Percentiles rank a stretch among this genome's conserved stretches.
These are phyloP conservation scores for Starmerella riodocensis DNA, from an alignment of 805 yeast species.

Conservation along the genomic window DNA sequence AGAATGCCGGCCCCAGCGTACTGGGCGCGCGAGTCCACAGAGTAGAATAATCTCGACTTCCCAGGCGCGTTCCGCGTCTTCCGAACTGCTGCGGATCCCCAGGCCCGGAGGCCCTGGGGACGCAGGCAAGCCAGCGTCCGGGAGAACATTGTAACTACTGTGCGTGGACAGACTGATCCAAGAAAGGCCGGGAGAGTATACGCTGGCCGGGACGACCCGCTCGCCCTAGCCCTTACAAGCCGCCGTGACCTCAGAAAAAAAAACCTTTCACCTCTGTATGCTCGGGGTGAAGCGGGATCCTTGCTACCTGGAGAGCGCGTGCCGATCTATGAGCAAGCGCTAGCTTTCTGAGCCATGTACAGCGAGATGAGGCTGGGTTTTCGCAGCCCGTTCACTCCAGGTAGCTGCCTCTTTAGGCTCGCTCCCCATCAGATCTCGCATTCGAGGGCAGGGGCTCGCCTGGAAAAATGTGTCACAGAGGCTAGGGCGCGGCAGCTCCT, in stretches of 20 bases:
- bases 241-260: too few species aligned
- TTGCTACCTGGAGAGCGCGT: too few species aligned
- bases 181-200: background rate
- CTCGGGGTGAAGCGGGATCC: too few species aligned
- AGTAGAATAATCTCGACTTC: constrained; percentile 14
- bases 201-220: too few species aligned
- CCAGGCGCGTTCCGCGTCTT: constrained; percentile 17
- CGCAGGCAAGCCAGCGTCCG: constrained; percentile 13
- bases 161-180: background rate
- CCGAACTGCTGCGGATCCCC: constrained; percentile 18
- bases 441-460: background rate
- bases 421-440: too few species aligned
- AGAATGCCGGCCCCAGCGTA: constrained; percentile 31
- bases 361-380: too few species aligned
- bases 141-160: constrained; percentile 6
- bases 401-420: too few species aligned
- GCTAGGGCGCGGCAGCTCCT: background rate
- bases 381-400: too few species aligned
- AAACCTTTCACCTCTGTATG: too few species aligned
- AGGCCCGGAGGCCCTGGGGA: constrained; percentile 8
- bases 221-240: too few species aligned
- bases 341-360: too few species aligned
- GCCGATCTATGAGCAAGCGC: too few species aligned
- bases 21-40: constrained; percentile 15
- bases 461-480: background rate